Conservation (phyloP, 768 basidiomycete genomes). For the Melanogaster broomeanus region DNA sequence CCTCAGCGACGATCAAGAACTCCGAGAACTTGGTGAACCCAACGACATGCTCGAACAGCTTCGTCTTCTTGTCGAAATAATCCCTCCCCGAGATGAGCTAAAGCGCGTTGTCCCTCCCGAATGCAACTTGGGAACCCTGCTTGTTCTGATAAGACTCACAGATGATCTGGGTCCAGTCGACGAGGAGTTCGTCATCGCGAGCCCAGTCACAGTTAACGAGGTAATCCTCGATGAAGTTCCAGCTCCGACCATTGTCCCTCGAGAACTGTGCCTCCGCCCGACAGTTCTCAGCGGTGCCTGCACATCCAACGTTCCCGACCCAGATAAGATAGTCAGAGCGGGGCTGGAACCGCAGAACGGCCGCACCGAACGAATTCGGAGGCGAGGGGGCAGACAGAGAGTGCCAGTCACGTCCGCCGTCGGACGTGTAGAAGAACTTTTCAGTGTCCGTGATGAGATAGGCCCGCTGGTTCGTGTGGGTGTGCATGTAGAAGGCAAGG, state of each 20-base stretch:
- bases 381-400: slow-evolving; percentile 55
- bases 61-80: slow-evolving; percentile 71
- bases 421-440: slow-evolving; percentile 78
- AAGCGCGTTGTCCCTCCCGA: slow-evolving; percentile 60
- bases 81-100: slow-evolving; percentile 76
- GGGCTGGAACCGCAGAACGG: slow-evolving; percentile 87
- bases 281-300: slow-evolving; percentile 51
- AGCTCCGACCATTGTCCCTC: slow-evolving; percentile 72
- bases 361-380: slow-evolving; percentile 78
- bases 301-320: slow-evolving; percentile 78
- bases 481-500: slow-evolving; percentile 86
- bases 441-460: slow-evolving; percentile 79
- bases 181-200: slow-evolving; percentile 69
- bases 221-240: slow-evolving; percentile 81
- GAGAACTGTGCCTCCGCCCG: slow-evolving; percentile 76
- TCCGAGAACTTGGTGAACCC: slow-evolving; percentile 98
- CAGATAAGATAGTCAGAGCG: slow-evolving; percentile 84
- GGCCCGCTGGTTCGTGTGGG: slow-evolving; percentile 75
- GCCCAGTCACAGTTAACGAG: slow-evolving; percentile 94
- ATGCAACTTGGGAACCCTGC: slow-evolving; percentile 70
- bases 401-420: slow-evolving; percentile 77
- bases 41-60: slow-evolving; percentile 84
- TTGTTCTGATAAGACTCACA: slow-evolving; percentile 90
- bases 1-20: slow-evolving; percentile 94
- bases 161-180: slow-evolving; percentile 86